Conservation (phyloP, 2,329 filamentous ascomycete species). For the Alternaria arbusti region DNA sequence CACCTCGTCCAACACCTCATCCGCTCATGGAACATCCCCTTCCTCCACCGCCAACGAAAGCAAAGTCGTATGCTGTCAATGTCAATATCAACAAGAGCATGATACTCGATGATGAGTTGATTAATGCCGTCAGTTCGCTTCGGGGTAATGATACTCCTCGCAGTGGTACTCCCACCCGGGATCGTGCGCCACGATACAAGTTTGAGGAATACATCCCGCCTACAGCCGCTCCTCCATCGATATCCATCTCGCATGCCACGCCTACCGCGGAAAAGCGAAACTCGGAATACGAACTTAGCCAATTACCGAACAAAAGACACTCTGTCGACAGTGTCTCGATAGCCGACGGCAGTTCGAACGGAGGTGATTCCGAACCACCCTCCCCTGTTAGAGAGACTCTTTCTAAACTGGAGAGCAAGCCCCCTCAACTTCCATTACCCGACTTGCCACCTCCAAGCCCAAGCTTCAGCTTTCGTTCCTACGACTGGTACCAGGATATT, state of each 20-base stretch:
- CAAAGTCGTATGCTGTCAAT: slow-evolving; percentile 30
- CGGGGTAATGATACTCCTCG: slow-evolving; percentile 17
- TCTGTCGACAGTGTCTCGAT: slow-evolving; percentile 6
- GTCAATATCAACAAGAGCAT: slow-evolving; percentile 40
- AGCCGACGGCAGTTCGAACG: slow-evolving; percentile 8
- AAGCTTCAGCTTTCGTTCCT: slow-evolving; percentile 32
- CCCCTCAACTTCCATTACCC: slow-evolving; percentile 22
- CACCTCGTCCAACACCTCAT: slow-evolving; percentile 15
- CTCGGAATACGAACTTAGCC: slow-evolving; percentile 28
- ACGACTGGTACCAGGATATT: slow-evolving; percentile 39
- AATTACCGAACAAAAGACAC: slow-evolving; percentile 15
- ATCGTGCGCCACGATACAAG: slow-evolving; percentile 26
- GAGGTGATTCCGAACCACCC: neutral
- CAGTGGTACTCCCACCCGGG: slow-evolving; percentile 16
- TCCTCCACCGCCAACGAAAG: slow-evolving; percentile 21
- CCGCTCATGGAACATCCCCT: slow-evolving; percentile 21
- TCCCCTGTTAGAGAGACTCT: slow-evolving; percentile 16
- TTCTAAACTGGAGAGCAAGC: slow-evolving; percentile 17
- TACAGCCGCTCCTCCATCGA: slow-evolving; percentile 6
- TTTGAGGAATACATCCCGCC: slow-evolving; percentile 35
- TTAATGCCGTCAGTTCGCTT: slow-evolving; percentile 20
- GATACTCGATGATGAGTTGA: slow-evolving; percentile 34
- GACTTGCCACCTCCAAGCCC: slow-evolving; percentile 30
- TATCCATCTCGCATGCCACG: slow-evolving; percentile 11
- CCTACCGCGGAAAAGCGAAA: slow-evolving; percentile 9